A percentile compares a stretch with the other conserved stretches of the same genome.
These are phyloP conservation scores for Pisolithus marmoratus DNA, from an alignment of 768 basidiomycete genomes.

Conservation along the genomic window DNA sequence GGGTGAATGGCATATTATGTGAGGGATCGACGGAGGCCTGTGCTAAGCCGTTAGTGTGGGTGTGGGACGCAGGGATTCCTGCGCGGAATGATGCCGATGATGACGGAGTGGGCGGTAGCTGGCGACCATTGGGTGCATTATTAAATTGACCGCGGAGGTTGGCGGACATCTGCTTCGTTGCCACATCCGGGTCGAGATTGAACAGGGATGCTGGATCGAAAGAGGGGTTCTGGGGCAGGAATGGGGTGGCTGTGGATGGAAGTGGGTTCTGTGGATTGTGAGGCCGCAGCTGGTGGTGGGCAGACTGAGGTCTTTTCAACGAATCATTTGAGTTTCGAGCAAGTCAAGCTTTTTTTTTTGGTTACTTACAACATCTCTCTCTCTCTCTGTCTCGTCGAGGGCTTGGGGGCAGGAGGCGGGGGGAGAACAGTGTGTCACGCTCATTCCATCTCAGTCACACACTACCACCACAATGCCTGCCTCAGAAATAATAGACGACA, in stretches of 20 bases:
- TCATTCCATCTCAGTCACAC: too few species aligned
- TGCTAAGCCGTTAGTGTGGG: slow-evolving; percentile 28
- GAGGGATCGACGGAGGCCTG: slow-evolving; percentile 37
- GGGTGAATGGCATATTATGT: slow-evolving; percentile 36
- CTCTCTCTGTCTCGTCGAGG: slow-evolving; percentile 12
- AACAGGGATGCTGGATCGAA: slow-evolving; percentile 38
- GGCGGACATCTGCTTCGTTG: slow-evolving; percentile 77
- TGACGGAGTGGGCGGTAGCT: slow-evolving; percentile 39
- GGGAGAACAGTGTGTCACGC: too few species aligned
- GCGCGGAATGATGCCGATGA: slow-evolving; percentile 66
- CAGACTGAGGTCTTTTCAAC: slow-evolving; percentile 31
- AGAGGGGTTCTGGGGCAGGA: slow-evolving; percentile 14
- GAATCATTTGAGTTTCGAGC: too few species aligned
- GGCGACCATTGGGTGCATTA: slow-evolving; percentile 45
- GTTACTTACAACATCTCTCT: slow-evolving; percentile 31
- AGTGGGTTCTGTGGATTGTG: slow-evolving; percentile 14
- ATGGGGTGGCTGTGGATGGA: slow-evolving; percentile 9
- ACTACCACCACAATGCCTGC: slow-evolving; percentile 30
- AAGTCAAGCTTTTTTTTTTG: too few species aligned
- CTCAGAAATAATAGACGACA: slow-evolving; percentile 88
- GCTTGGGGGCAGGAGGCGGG: neutral
- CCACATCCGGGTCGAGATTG: slow-evolving; percentile 58
- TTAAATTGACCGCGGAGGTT: slow-evolving; percentile 45
- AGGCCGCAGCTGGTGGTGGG: slow-evolving; percentile 33
- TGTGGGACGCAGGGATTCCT: slow-evolving; percentile 40